Evolutionary conservation across 1,139 yeast genomes (phyloP).

Genomic region (Geotrichum citri-aurantii): DNA sequence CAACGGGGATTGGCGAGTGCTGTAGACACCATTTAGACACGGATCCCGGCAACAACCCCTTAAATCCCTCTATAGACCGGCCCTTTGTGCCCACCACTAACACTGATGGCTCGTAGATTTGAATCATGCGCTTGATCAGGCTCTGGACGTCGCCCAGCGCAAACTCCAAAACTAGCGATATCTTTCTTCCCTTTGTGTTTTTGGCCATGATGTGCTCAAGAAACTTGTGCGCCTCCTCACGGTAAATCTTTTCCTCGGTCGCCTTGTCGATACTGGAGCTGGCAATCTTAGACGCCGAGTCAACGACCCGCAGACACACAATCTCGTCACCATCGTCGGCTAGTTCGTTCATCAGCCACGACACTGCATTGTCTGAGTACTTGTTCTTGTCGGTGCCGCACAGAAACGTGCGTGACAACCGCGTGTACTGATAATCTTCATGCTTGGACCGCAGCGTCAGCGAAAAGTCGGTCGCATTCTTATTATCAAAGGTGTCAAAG

Average conservation of each 20-base stretch:
- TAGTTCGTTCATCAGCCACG: slow-evolving; percentile 63
- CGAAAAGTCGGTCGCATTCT: slow-evolving; percentile 39
- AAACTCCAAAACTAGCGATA: slow-evolving; percentile 52
- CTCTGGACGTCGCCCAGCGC: slow-evolving; percentile 59
- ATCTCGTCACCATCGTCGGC: slow-evolving; percentile 60
- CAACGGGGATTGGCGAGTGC: slow-evolving; percentile 62
- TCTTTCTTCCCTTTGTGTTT: slow-evolving; percentile 34
- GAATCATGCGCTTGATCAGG: slow-evolving; percentile 46
- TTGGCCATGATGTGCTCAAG: slow-evolving; percentile 44
- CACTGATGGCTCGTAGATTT: slow-evolving; percentile 59
- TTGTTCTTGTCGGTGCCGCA: slow-evolving; percentile 56
- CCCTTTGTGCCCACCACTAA: slow-evolving; percentile 60
- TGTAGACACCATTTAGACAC: slow-evolving; percentile 58
- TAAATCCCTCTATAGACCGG: slow-evolving; percentile 41
- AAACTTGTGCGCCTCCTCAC: slow-evolving; percentile 38
- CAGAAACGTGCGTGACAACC: slow-evolving; percentile 57
- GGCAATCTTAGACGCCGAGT: slow-evolving; percentile 32
- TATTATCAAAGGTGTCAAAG: slow-evolving; percentile 49
- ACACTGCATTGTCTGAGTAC: slow-evolving; percentile 54
- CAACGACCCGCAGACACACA: slow-evolving; percentile 55
- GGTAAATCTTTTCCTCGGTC: slow-evolving; percentile 37
- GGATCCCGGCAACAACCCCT: slow-evolving; percentile 43
- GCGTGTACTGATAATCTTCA: slow-evolving; percentile 47
- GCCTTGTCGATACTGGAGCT: slow-evolving; percentile 23
- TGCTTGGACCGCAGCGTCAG: slow-evolving; percentile 53